Percentiles rank a stretch among this genome's conserved stretches.
Evolutionary conservation across 2,329 filamentous ascomycete genomes (phyloP).

Genomic region (Xylogone sp.): DNA sequence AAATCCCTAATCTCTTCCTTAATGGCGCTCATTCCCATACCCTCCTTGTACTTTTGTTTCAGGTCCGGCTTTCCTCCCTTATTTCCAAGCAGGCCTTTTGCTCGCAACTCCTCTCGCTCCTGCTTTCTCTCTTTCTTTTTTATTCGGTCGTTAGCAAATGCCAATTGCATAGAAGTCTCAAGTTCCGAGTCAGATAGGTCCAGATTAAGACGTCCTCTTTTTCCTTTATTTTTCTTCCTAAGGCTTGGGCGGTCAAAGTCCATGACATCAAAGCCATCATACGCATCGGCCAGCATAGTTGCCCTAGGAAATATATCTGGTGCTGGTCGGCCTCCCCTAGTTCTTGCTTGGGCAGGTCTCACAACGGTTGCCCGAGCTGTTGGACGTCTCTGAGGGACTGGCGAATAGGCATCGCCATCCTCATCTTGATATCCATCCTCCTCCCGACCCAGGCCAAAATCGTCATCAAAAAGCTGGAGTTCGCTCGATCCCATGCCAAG

Average conservation of each 20-base stretch:
- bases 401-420: background rate
- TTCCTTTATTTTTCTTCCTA: constrained; percentile 59
- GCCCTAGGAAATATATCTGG: constrained; percentile 45
- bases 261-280: constrained; percentile 77
- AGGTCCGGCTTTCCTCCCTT: constrained; percentile 49
- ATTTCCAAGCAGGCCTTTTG: constrained; percentile 62
- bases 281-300: constrained; percentile 47
- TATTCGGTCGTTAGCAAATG: constrained; percentile 64
- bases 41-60: constrained; percentile 66
- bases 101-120: constrained; percentile 65
- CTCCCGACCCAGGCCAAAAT: constrained; percentile 29
- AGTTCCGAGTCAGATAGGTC: constrained; percentile 65
- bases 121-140: constrained; percentile 70
- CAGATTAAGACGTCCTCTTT: constrained; percentile 48
- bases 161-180: constrained; percentile 51
- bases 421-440: constrained; percentile 11
- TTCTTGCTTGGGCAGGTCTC: constrained; percentile 13
- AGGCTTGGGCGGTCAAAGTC: constrained; percentile 72
- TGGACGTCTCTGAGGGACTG: background rate
- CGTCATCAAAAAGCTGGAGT: constrained; percentile 51
- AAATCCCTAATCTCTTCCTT: constrained; percentile 71
- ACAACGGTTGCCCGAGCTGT: background rate
- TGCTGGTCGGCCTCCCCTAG: constrained; percentile 19
- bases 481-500: constrained; percentile 59
- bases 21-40: constrained; percentile 68